Evolutionary conservation across 768 basidiomycete genomes (phyloP), one percentile per base, ranked within the genome.

Genomic region (Pleurotus citrinopileatus): DNA sequence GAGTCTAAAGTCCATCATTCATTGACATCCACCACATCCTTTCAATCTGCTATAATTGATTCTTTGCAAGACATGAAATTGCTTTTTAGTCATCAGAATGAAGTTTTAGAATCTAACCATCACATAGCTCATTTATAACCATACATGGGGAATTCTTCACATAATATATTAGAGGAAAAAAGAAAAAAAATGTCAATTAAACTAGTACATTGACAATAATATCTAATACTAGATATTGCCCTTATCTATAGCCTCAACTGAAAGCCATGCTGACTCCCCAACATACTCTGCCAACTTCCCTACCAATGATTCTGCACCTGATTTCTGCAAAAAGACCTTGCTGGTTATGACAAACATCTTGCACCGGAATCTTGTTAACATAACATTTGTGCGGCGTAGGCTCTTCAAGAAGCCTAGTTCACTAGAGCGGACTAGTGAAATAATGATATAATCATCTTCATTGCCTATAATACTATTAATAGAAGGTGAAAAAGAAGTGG

Each of bases 1-100:
- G 96, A 98, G 66, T 91, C 89, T 42, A 98, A 98, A 67, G 71
- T 77, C 56, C 87, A 88, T 4, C 83, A 76, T 56, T 63, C 77
- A 3, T 62, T 70, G 15, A 95, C 94, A 15, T 90, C 89, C 15
- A 96, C 93, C 12, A 66, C 73, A 6, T 53, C 55, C 22, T 89
- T 96, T 66, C 86, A 88, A 61, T 63, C 73, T 42, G 79, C 81
- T 20, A 70, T 97, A 44, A 65, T 71, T 15, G 73, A 78, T 50
- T 84, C 87, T 13, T 65, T 98, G 59, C 63, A 74, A 52, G 86
- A 92, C 58, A 91, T 96, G 86, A 74, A 78, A 59, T 57, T 63
- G 4, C 67, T 88, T 19, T 44, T 60, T 37, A 52, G 48, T 27
- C 55, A 65, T 27, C 54, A 56, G 45, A 52, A 59, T 55, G 42